phyloP scores from a whole-genome alignment of 148 eudicot species.

The Rhododendron ferrugineum region DNA sequence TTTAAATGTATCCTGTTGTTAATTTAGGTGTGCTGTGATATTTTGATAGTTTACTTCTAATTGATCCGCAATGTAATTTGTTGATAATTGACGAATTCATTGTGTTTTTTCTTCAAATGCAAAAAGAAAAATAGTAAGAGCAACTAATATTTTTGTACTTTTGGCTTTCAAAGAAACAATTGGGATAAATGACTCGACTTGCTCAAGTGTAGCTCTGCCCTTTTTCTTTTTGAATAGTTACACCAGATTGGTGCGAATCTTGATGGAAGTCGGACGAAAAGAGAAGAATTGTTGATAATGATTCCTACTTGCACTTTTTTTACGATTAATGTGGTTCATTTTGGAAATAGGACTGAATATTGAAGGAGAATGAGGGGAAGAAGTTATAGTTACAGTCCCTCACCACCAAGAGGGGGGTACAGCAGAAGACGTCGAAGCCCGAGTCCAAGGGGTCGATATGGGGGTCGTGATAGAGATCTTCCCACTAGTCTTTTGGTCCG shows the following conservation, averaged over 20 bases:
- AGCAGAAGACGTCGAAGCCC: conserved; percentile 70
- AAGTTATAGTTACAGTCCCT: conserved; percentile 87
- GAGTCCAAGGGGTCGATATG: conserved; percentile 58
- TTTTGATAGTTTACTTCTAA: background rate
- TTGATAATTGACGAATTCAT: background rate
- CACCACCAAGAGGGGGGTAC: conserved; percentile 59
- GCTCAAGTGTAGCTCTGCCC: background rate
- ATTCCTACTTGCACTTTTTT: background rate
- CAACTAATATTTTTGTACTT: background rate
- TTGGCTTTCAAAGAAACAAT: background rate
- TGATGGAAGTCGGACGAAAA: background rate
- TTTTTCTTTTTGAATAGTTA: background rate
- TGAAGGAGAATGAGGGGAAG: conserved; percentile 63
- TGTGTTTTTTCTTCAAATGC: background rate
- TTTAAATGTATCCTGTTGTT: background rate
- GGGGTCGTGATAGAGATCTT: conserved; percentile 47
- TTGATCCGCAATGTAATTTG: background rate
- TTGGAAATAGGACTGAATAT: conserved; percentile 14
- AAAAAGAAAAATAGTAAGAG: background rate
- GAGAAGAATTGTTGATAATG: background rate
- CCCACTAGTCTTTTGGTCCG: conserved; percentile 87
- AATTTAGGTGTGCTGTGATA: background rate
- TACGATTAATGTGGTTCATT: background rate
- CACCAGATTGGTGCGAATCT: background rate
- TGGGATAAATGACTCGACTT: background rate